Conservation (phyloP, 768 basidiomycete genomes). For the Tephrocybe sp. region DNA sequence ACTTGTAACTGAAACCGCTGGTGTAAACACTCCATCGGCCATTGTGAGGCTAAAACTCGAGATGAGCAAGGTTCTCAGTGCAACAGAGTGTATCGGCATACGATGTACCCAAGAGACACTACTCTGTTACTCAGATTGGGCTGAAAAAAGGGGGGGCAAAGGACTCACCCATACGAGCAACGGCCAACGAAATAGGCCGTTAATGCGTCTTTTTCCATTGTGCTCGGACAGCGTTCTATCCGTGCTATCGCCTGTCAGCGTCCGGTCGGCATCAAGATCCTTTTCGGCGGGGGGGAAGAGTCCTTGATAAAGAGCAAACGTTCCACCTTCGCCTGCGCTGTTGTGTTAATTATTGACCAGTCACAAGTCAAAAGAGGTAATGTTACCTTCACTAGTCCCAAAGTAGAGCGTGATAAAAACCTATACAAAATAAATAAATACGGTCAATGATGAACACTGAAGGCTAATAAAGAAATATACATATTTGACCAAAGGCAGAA, state of each 20-base stretch:
- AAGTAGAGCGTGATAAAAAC: conserved; percentile 44
- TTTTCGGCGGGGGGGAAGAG: conserved; percentile 48
- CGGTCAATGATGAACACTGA: background rate
- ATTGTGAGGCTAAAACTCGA: conserved; percentile 44
- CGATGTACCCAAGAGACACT: conserved; percentile 60
- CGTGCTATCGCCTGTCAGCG: conserved; percentile 47
- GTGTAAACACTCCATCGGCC: conserved; percentile 67
- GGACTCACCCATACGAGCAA: conserved; percentile 51
- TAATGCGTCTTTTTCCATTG: conserved; percentile 20
- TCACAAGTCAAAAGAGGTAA: background rate
- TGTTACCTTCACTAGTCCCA: conserved; percentile 47
- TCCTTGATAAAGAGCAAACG: conserved; percentile 63
- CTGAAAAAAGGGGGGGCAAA: conserved; percentile 15
- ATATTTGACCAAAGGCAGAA: conserved; percentile 65
- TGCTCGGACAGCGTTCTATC: conserved; percentile 11
- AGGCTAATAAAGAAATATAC: conserved; percentile 26
- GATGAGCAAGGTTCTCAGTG: background rate
- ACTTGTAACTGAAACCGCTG: conserved; percentile 66
- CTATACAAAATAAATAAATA: conserved; percentile 16
- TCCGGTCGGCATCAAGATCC: conserved; percentile 48
- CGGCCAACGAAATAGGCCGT: conserved; percentile 40
- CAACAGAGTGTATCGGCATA: conserved; percentile 17
- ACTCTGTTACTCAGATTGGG: background rate
- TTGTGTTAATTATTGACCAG: conserved; percentile 7
- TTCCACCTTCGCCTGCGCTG: conserved; percentile 59